Evolutionary conservation across 768 basidiomycete species (phyloP).

Genomic region (Pisolithus orientalis): DNA sequence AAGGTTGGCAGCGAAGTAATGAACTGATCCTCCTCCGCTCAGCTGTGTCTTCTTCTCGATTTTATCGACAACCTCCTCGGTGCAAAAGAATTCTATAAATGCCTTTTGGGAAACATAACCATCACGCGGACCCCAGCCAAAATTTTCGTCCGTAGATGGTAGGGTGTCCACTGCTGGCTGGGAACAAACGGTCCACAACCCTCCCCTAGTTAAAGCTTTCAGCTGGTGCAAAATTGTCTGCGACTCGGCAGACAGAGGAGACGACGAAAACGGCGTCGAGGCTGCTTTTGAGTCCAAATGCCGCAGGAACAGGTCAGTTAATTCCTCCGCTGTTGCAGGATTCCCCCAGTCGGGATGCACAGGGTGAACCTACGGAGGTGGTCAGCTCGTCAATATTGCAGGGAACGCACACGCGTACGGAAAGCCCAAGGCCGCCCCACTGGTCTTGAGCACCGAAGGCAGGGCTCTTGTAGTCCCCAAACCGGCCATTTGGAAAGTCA

Average conservation of each 20-base stretch:
- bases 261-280: constrained; percentile 85
- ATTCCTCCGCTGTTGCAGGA: constrained; percentile 52
- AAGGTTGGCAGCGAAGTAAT: constrained; percentile 81
- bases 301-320: constrained; percentile 73
- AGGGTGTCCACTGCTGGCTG: constrained; percentile 90
- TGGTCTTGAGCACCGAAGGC: constrained; percentile 81
- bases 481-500: constrained; percentile 97
- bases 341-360: constrained; percentile 71
- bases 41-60: constrained; percentile 54
- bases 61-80: constrained; percentile 45
- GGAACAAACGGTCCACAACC: constrained; percentile 96
- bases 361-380: constrained; percentile 44
- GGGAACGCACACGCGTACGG: constrained; percentile 30
- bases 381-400: neutral
- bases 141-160: constrained; percentile 63
- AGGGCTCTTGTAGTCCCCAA: constrained; percentile 96
- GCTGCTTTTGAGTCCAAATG: constrained; percentile 70
- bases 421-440: constrained; percentile 66
- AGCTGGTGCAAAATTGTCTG: constrained; percentile 72
- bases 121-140: constrained; percentile 90
- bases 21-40: constrained; percentile 60
- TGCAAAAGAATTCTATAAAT: constrained; percentile 95
- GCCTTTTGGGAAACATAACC: constrained; percentile 98
- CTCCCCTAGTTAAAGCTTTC: constrained; percentile 63
- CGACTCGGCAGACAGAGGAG: constrained; percentile 79